These are phyloP conservation scores for Calocybe indica DNA, from an alignment of 768 basidiomycete species.

Conservation along the genomic window DNA sequence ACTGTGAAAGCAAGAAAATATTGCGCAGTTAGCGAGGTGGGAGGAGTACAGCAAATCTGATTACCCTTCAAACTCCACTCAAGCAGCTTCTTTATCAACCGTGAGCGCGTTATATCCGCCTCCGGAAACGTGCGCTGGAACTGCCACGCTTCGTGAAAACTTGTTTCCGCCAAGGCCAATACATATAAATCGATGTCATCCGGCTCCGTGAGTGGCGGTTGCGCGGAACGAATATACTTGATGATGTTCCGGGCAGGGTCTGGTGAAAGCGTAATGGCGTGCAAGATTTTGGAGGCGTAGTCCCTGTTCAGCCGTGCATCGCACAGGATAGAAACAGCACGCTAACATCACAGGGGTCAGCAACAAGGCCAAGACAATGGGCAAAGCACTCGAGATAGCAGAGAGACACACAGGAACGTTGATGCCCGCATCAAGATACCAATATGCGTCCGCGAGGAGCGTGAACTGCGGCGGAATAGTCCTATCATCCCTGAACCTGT, in stretches of 20 bases:
- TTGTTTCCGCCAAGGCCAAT: conserved; percentile 59
- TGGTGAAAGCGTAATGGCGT: conserved; percentile 49
- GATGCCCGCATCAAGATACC: conserved; percentile 70
- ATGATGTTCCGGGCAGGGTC: conserved; percentile 54
- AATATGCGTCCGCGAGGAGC: conserved; percentile 78
- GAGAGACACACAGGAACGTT: conserved; percentile 49
- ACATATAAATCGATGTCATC: conserved; percentile 68
- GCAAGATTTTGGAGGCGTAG: conserved; percentile 72
- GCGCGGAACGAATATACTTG: conserved; percentile 70
- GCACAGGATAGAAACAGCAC: conserved; percentile 65
- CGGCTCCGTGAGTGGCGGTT: conserved; percentile 64
- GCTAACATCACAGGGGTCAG: conserved; percentile 28
- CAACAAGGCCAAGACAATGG: neutral
- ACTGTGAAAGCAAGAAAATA: conserved; percentile 15
- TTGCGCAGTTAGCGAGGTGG: neutral
- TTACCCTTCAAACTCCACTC: conserved; percentile 34
- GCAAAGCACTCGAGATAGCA: neutral
- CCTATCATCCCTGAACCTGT: conserved; percentile 41
- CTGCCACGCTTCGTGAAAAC: conserved; percentile 68
- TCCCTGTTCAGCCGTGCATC: conserved; percentile 73
- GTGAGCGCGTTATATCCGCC: conserved; percentile 40
- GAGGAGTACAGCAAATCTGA: conserved; percentile 56
- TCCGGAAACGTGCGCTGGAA: conserved; percentile 71
- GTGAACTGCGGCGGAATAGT: conserved; percentile 75
- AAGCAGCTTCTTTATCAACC: conserved; percentile 53